Evolutionary conservation across 805 yeast species (phyloP).

Genomic region (Kodamaea sagamina): DNA sequence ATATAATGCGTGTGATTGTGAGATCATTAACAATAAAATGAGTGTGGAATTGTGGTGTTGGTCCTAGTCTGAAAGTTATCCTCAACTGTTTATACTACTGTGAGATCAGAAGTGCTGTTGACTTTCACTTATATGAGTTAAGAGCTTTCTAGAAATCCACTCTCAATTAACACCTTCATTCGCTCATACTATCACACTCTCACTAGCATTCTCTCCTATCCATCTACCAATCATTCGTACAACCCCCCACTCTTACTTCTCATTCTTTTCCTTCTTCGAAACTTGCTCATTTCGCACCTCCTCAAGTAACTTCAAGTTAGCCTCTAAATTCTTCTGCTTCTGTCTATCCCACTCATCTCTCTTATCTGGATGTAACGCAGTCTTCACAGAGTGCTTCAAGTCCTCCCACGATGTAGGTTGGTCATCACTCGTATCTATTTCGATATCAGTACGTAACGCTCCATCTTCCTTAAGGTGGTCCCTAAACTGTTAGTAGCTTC

Average conservation of each 20-base stretch:
- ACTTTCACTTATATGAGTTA: no score
- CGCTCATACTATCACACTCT: no score
- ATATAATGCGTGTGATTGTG: no score
- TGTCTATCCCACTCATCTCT: slow-evolving; percentile 14
- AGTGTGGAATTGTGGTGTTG: no score
- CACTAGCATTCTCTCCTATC: no score
- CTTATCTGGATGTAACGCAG: slow-evolving; percentile 31
- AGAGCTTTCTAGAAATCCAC: no score
- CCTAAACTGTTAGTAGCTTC: slow-evolving; percentile 33
- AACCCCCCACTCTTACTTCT: not conserved
- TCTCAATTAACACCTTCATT: no score
- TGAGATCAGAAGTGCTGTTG: no score
- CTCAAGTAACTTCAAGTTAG: slow-evolving; percentile 13
- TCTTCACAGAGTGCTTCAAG: slow-evolving; percentile 32
- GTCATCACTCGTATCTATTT: slow-evolving; percentile 39
- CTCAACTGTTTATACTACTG: no score
- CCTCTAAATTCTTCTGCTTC: slow-evolving; percentile 13
- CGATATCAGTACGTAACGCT: slow-evolving; percentile 59
- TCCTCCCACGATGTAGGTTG: slow-evolving; percentile 44
- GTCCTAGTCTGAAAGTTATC: no score
- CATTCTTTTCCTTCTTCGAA: not conserved
- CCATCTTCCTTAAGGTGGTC: slow-evolving; percentile 70
- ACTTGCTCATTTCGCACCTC: slow-evolving; percentile 13
- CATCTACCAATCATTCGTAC: not conserved
- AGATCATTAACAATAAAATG: no score